Conservation (phyloP, 257 asterid genomes). For the Nicotiana paniculata region DNA sequence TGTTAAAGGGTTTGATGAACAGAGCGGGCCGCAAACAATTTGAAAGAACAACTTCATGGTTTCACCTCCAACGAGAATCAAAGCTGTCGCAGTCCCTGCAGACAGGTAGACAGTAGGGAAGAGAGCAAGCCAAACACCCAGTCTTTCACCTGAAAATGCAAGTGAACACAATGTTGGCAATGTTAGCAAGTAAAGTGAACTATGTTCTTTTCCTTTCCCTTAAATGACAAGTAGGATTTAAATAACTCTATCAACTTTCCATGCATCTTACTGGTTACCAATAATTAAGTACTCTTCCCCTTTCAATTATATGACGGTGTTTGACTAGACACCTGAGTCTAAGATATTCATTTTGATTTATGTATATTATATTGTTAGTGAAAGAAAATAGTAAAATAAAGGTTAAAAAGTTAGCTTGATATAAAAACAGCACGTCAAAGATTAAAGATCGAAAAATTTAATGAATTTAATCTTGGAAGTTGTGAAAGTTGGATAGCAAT, state of each 20-base stretch:
- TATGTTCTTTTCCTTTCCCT: background rate
- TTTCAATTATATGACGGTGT: background rate
- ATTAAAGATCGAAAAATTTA: too few relatives aligned
- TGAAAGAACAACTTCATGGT: slow-evolving; percentile 98
- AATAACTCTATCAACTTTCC: background rate
- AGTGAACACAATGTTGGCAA: background rate
- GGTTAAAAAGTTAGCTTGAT: background rate
- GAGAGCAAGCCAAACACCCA: slow-evolving; percentile 97
- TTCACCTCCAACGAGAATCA: slow-evolving; percentile 94
- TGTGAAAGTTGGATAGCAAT: too few relatives aligned
- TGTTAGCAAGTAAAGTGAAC: background rate
- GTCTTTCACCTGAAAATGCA: slow-evolving; percentile 58
- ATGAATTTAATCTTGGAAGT: too few relatives aligned
- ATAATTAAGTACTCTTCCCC: background rate
- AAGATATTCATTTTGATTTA: background rate
- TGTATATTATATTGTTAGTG: background rate
- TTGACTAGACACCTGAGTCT: background rate
- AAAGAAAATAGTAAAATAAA: background rate
- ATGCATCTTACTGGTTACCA: background rate
- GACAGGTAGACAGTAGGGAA: slow-evolving; percentile 96
- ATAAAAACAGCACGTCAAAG: background rate
- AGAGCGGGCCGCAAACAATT: slow-evolving; percentile 79
- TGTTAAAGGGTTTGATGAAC: slow-evolving; percentile 88
- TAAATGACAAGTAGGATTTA: background rate
- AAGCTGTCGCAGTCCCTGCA: slow-evolving; percentile 95